These are phyloP conservation scores for Fusarium sp. DNA, from an alignment of 2,329 filamentous ascomycete genomes.

Conservation along the genomic window DNA sequence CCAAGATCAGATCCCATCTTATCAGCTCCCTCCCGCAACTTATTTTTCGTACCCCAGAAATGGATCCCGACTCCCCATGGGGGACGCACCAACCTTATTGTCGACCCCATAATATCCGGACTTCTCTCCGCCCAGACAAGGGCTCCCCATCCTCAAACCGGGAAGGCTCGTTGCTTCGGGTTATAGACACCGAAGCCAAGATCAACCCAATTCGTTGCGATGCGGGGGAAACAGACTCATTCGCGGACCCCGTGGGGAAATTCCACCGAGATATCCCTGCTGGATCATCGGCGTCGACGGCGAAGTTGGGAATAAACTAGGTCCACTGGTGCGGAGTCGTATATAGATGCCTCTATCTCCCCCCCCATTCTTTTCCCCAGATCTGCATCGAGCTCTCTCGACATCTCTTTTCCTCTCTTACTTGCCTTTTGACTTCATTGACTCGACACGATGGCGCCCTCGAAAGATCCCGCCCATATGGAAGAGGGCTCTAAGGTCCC, in stretches of 20 bases:
- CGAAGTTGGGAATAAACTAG: neutral
- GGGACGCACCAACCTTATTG: conserved; percentile 22
- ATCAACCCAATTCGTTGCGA: conserved; percentile 5
- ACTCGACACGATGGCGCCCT: conserved; percentile 24
- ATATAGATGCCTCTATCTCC: conserved; percentile 20
- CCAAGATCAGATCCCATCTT: neutral
- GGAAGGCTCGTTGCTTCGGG: conserved; percentile 14
- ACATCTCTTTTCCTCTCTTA: neutral
- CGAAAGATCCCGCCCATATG: conserved; percentile 24
- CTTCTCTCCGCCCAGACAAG: neutral
- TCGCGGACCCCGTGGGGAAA: conserved; percentile 39
- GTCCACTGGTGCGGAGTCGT: conserved; percentile 24
- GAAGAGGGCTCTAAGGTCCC: conserved; percentile 32
- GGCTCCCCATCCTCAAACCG: neutral
- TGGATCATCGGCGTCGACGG: conserved; percentile 1
- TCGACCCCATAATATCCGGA: conserved; percentile 7
- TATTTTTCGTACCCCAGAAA: conserved; percentile 22
- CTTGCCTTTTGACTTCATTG: neutral
- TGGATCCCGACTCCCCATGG: conserved; percentile 15
- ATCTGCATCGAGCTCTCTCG: conserved; percentile 33
- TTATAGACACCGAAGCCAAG: conserved; percentile 10
- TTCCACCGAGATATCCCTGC: conserved; percentile 30
- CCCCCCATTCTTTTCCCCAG: conserved; percentile 20
- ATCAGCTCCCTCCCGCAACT: neutral
- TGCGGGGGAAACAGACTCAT: conserved; percentile 33